These are phyloP conservation scores for Monilinia fructigena DNA, from an alignment of 2,329 filamentous ascomycete genomes.

Conservation along the genomic window DNA sequence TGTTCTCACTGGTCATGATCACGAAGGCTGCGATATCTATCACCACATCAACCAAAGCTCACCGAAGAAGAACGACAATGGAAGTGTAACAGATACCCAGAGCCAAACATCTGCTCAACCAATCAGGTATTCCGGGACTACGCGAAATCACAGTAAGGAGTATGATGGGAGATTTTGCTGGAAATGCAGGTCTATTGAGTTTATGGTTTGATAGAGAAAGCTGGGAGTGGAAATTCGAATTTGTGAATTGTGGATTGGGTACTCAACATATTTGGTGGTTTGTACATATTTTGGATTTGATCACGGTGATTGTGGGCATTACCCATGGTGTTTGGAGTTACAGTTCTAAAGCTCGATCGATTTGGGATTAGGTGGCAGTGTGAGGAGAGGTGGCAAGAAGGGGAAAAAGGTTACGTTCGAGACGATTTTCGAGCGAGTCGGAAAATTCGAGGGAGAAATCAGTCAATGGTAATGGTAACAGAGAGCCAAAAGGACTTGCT, in stretches of 20 bases:
- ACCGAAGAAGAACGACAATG: slow-evolving; percentile 31
- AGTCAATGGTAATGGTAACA: neutral
- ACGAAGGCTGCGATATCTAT: slow-evolving; percentile 87
- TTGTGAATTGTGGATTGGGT: slow-evolving; percentile 74
- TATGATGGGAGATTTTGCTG: slow-evolving; percentile 98
- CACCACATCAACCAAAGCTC: slow-evolving; percentile 73
- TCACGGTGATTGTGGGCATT: slow-evolving; percentile 33
- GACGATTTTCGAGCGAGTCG: neutral
- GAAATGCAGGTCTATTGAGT: slow-evolving; percentile 84
- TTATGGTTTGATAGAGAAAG: slow-evolving; percentile 77
- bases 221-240: slow-evolving; percentile 81
- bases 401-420: slow-evolving; percentile 17
- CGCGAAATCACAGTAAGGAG: slow-evolving; percentile 91
- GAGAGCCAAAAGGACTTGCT: neutral
- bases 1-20: slow-evolving; percentile 90
- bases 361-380: neutral
- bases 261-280: slow-evolving; percentile 93
- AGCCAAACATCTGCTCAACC: slow-evolving; percentile 45
- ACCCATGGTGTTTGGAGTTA: slow-evolving; percentile 24
- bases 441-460: neutral
- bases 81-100: slow-evolving; percentile 49
- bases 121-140: slow-evolving; percentile 58
- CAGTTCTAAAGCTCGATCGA: neutral
- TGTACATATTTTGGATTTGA: slow-evolving; percentile 68
- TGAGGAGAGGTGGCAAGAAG: neutral